A percentile compares a stretch with the other conserved stretches of the same genome.
These are phyloP conservation scores for Neoscytalidium dimidiatum DNA, from an alignment of 2,329 filamentous ascomycete genomes.

Conservation along the genomic window DNA sequence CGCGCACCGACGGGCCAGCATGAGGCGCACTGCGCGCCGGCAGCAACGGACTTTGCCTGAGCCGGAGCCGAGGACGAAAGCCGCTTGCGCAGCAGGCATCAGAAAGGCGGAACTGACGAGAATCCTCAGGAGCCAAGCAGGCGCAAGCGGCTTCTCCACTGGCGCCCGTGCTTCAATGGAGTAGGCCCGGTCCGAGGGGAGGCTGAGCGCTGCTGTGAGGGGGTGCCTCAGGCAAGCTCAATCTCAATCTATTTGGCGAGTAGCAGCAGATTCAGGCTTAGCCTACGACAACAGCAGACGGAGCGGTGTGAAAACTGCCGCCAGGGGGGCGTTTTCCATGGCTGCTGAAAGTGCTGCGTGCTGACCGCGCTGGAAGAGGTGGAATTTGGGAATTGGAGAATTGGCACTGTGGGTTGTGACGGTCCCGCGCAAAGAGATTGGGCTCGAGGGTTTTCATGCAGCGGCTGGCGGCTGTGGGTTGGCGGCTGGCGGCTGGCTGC, in stretches of 20 bases:
- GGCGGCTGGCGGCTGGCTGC: not conserved
- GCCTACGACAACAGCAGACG: not conserved
- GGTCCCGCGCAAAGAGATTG: not conserved
- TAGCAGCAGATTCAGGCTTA: not conserved
- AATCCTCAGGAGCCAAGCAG: conserved; percentile 17
- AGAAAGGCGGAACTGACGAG: conserved; percentile 9
- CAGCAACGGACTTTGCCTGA: not conserved
- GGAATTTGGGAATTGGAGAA: not conserved
- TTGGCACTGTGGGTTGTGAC: not conserved
- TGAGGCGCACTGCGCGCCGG: conserved; percentile 4
- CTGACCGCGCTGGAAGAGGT: not conserved
- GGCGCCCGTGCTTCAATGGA: conserved; percentile 14
- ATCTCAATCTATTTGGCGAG: conserved; percentile 16
- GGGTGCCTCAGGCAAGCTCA: conserved; percentile 15
- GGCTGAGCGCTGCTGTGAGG: conserved; percentile 9
- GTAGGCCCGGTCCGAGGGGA: conserved; percentile 14
- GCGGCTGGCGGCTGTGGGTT: not conserved
- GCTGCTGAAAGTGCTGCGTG: not conserved
- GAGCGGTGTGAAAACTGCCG: conserved; percentile 1
- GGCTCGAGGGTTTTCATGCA: conserved; percentile 5
- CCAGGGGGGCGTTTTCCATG: not conserved
- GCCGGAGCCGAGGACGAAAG: conserved; percentile 8
- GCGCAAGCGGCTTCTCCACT: conserved; percentile 14
- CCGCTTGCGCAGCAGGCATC: conserved; percentile 6
- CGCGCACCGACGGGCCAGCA: not conserved